Percentiles rank a stretch among this genome's conserved stretches.
These are phyloP conservation scores for Colletotrichum incanum DNA, from an alignment of 2,329 filamentous ascomycete genomes.

Conservation along the genomic window DNA sequence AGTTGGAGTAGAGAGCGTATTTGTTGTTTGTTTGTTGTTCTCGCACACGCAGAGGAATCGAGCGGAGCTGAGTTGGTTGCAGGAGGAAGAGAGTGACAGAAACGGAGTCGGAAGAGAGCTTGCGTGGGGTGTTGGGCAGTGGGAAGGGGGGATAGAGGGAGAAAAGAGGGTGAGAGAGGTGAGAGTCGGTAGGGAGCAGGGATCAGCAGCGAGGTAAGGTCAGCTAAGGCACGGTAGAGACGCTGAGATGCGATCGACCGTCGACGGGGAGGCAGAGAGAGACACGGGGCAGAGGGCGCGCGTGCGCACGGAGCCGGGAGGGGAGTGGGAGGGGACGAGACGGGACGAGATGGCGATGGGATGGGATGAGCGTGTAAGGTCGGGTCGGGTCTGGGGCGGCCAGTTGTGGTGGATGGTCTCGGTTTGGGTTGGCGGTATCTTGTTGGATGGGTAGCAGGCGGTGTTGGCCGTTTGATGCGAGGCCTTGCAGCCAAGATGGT, in stretches of 20 bases:
- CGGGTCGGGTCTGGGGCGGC: constrained; percentile 9
- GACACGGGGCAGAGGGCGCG: constrained; percentile 15
- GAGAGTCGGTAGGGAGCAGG: constrained; percentile 38
- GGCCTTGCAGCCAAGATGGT: constrained; percentile 11
- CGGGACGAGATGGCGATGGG: constrained; percentile 11
- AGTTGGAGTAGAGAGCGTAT: constrained; percentile 29
- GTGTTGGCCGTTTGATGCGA: constrained; percentile 29
- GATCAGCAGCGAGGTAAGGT: neutral
- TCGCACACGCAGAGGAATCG: constrained; percentile 38
- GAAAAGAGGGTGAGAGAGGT: constrained; percentile 40
- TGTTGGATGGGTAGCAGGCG: constrained; percentile 30
- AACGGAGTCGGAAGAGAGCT: neutral
- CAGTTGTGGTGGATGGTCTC: constrained; percentile 3
- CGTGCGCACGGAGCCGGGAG: constrained; percentile 32
- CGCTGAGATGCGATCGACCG: constrained; percentile 8
- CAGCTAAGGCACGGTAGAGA: neutral
- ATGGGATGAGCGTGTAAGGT: constrained; percentile 6
- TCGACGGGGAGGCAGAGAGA: constrained; percentile 2
- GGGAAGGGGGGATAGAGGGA: constrained; percentile 34
- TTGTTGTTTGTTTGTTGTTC: constrained; percentile 42
- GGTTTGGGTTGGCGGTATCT: constrained; percentile 4
- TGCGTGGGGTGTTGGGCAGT: constrained; percentile 25
- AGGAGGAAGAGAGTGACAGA: constrained; percentile 30
- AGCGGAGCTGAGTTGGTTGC: constrained; percentile 11
- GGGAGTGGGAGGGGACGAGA: neutral